Base-by-base conservation (phyloP, 2,329 filamentous ascomycete genomes). In the Diaporthe sp. region DNA sequence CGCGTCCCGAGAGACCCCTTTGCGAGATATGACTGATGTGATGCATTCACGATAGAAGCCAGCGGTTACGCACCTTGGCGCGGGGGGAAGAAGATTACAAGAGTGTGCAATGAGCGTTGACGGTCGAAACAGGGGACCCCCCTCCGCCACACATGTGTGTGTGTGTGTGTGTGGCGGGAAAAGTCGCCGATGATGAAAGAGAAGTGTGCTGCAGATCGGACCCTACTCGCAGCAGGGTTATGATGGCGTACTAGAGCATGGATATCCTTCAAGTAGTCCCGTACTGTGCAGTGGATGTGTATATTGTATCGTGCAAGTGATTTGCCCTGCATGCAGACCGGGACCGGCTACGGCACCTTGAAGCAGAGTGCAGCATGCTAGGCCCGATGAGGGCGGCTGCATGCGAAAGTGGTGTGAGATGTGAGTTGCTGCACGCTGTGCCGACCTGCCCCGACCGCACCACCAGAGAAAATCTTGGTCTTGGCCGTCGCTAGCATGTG, bases 171-270 rank as follows among this genome's bases (percentile, higher is more conserved):
- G 59, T 13, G 4, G 61, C 37, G 66, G 66, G 51, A 35, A 25
- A 70, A 70, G 47, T 68, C 66, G 39, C 65, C 51, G 66, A 70
- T 32, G 66, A 22, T 70, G 51, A n/a, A 35, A 44, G 51, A 58
- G 35, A 35, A 47, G 58, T 10, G 30, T 25, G 47, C 39, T 44
- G 51, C 66, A 58, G 51, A 58, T 58, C 37, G 51, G 66, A 70
- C 66, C 66, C 51, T 70, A 30, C 66, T 47, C 37, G 51, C 66
- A 42, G 66, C 30, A 68, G 30, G 22, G 32, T 47, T 35, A 37
- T 39, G 30, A 53, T 68, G n/a, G 3, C 12, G 25, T n/a, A 27
- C 37, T 22, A n/a, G 39, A 32, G 42, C 13, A 63, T 63, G 35
- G 37, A 50, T 50, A 7, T 30, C 27, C 0, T 32, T 0, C 22